These are phyloP conservation scores for Myriosclerotinia duriaeana DNA, from an alignment of 2,329 filamentous ascomycete species.

Conservation along the genomic window DNA sequence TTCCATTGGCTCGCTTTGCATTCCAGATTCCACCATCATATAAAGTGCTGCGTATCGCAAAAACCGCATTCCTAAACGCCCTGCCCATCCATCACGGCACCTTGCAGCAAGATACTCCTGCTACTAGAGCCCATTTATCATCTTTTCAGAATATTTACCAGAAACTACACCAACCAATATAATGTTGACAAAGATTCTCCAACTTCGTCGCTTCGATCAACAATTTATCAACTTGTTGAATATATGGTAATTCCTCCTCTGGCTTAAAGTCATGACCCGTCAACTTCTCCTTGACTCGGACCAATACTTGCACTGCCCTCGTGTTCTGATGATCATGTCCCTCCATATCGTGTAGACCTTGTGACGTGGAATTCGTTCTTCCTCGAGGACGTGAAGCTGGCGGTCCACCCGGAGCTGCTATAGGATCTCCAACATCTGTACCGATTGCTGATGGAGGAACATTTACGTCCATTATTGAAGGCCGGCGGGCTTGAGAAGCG, in stretches of 20 bases:
- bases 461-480: conserved; percentile 67
- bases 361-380: conserved; percentile 59
- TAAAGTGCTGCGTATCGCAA: not conserved
- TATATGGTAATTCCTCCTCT: conserved; percentile 78
- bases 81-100: not conserved
- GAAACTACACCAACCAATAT: conserved; percentile 98
- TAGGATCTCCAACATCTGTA: conserved; percentile 46
- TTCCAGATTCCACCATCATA: conserved; percentile 1
- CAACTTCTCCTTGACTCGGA: conserved; percentile 90
- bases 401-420: conserved; percentile 45
- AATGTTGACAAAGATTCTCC: conserved; percentile 97
- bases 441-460: conserved; percentile 57
- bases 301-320: conserved; percentile 84
- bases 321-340: conserved; percentile 84
- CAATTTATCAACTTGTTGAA: conserved; percentile 89
- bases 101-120: not conserved
- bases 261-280: conserved; percentile 90
- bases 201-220: conserved; percentile 94
- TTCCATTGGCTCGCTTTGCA: not conserved
- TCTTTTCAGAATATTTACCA: conserved; percentile 57
- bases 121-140: not conserved
- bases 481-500: conserved; percentile 54
- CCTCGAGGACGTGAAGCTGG: conserved; percentile 53
- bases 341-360: conserved; percentile 45
- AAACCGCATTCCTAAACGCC: conserved; percentile 10